These are phyloP conservation scores for Cryptococcus floricola DNA, from an alignment of 1,284 basidiomycete genomes.

Conservation along the genomic window DNA sequence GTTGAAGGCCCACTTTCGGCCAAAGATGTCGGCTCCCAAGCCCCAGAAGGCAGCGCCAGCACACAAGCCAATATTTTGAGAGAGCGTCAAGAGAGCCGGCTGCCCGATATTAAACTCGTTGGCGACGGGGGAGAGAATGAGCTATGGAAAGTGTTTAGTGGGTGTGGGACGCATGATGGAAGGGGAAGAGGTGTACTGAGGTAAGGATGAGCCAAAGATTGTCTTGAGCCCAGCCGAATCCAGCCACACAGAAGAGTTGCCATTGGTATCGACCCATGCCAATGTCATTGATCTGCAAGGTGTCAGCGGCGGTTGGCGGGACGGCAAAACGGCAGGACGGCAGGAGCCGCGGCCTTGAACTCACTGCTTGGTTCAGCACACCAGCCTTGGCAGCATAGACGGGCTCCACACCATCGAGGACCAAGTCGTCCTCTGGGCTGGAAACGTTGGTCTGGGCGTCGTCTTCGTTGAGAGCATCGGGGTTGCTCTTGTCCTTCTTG, in stretches of 20 bases:
- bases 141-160: neutral
- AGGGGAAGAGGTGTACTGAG: neutral
- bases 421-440: slow-evolving; percentile 13
- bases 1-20: slow-evolving; percentile 58
- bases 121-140: slow-evolving; percentile 54
- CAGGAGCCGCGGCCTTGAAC: neutral
- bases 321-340: neutral
- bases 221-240: slow-evolving; percentile 44
- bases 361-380: slow-evolving; percentile 37
- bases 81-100: slow-evolving; percentile 27
- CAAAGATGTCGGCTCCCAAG: slow-evolving; percentile 49
- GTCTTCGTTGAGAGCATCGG: too few species aligned
- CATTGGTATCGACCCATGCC: slow-evolving; percentile 63
- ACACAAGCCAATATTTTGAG: slow-evolving; percentile 38
- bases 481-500: too few species aligned
- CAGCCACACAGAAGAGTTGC: slow-evolving; percentile 58
- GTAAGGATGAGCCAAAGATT: slow-evolving; percentile 49
- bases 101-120: slow-evolving; percentile 47
- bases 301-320: neutral
- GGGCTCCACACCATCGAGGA: slow-evolving; percentile 32
- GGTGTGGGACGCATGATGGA: too few species aligned
- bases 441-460: neutral
- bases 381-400: slow-evolving; percentile 40
- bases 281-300: slow-evolving; percentile 46
- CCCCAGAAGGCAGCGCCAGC: slow-evolving; percentile 52